phyloP scores from a whole-genome alignment of 1,284 basidiomycete species.

The Ustilago curta region DNA sequence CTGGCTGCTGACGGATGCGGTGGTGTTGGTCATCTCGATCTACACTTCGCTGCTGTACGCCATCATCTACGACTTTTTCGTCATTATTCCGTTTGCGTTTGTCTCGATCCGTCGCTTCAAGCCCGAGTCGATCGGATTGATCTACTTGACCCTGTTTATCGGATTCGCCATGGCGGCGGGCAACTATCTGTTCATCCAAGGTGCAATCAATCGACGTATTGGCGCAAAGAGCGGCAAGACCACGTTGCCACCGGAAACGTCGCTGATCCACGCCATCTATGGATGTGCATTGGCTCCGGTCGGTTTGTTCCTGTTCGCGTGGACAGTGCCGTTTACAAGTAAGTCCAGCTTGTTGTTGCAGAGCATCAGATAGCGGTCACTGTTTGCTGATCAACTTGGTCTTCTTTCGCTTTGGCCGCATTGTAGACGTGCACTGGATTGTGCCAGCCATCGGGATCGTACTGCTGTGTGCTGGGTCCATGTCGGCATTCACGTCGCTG shows the following conservation, averaged over 20 bases:
- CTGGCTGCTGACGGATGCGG: slow-evolving; percentile 38
- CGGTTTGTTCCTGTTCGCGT: slow-evolving; percentile 35
- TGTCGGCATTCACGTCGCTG: slow-evolving; percentile 40
- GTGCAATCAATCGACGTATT: slow-evolving; percentile 26
- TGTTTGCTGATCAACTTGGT: neutral
- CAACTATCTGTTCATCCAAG: slow-evolving; percentile 34
- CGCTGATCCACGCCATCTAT: slow-evolving; percentile 40
- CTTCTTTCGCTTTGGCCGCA: too few species aligned
- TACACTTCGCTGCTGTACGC: slow-evolving; percentile 49
- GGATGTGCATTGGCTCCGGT: slow-evolving; percentile 38
- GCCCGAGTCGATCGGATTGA: slow-evolving; percentile 37
- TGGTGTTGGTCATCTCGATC: slow-evolving; percentile 44
- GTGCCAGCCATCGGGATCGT: slow-evolving; percentile 39
- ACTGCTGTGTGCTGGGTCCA: slow-evolving; percentile 37
- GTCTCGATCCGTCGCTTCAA: slow-evolving; percentile 37
- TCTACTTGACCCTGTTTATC: slow-evolving; percentile 44
- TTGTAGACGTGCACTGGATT: slow-evolving; percentile 39
- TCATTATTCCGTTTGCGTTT: slow-evolving; percentile 47
- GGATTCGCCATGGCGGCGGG: slow-evolving; percentile 33
- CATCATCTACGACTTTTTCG: slow-evolving; percentile 53
- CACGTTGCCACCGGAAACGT: slow-evolving; percentile 31
- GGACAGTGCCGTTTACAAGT: slow-evolving; percentile 39
- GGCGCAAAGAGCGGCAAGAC: slow-evolving; percentile 26
- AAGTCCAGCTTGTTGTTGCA: neutral
- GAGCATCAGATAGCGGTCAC: neutral